Conservation (phyloP, 2,329 filamentous ascomycete species). For the Aureobasidium sp. region DNA sequence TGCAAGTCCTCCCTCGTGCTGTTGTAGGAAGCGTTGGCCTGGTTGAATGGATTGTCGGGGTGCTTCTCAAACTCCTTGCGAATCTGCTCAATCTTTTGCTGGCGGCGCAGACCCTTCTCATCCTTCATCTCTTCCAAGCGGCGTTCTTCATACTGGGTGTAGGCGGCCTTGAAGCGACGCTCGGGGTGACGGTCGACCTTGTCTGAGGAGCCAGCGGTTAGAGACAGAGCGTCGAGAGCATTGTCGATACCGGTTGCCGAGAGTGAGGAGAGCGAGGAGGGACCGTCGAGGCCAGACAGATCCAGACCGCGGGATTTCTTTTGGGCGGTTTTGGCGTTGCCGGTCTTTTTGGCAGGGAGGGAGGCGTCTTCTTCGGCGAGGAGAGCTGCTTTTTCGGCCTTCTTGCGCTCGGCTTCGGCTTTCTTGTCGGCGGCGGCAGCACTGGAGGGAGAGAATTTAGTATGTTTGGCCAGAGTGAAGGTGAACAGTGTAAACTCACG, state of each 20-base stretch:
- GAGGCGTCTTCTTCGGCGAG: conserved; percentile 73
- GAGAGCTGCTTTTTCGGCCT: conserved; percentile 81
- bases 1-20: conserved; percentile 68
- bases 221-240: conserved; percentile 73
- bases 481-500: conserved; percentile 48
- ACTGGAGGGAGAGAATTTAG: conserved; percentile 39
- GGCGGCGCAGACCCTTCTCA: conserved; percentile 70
- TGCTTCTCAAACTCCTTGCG: conserved; percentile 91
- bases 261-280: conserved; percentile 49
- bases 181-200: conserved; percentile 88
- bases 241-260: conserved; percentile 89
- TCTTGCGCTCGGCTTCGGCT: conserved; percentile 74
- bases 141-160: conserved; percentile 71
- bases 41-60: conserved; percentile 92
- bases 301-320: conserved; percentile 59
- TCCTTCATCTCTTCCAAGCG: conserved; percentile 76
- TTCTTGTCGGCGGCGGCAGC: conserved; percentile 79
- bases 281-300: conserved; percentile 61
- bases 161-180: conserved; percentile 78
- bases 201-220: conserved; percentile 49
- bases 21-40: conserved; percentile 63
- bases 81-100: conserved; percentile 78
- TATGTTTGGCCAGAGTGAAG: background rate
- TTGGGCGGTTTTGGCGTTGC: conserved; percentile 57
- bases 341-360: conserved; percentile 55